Percentiles rank a stretch among this genome's conserved stretches.
These are phyloP conservation scores for Coemansia aciculifera DNA, from an alignment of 192 early-diverging fungal species.

Conservation along the genomic window DNA sequence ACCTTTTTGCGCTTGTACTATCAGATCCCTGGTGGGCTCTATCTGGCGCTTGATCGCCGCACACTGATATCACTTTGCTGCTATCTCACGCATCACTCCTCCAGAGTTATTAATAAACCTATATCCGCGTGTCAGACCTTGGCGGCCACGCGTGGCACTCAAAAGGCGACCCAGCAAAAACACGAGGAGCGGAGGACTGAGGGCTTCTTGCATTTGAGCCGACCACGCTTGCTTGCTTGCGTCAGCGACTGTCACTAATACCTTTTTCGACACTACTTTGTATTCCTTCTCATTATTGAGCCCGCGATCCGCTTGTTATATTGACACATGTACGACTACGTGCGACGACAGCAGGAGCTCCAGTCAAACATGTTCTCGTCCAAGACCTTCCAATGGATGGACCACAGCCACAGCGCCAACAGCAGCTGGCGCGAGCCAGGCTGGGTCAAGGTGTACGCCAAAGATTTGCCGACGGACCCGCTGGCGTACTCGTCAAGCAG, in stretches of 20 bases:
- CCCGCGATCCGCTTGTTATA: background rate
- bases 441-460: constrained; percentile 37
- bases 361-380: constrained; percentile 40
- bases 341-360: constrained; percentile 55
- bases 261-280: background rate
- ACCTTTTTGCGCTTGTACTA: background rate
- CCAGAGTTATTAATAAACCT: background rate
- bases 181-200: background rate
- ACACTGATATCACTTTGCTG: background rate
- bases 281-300: background rate
- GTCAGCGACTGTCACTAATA: background rate
- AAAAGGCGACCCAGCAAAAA: background rate
- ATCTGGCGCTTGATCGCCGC: background rate
- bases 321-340: constrained; percentile 50
- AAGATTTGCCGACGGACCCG: constrained; percentile 27
- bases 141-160: constrained; percentile 3
- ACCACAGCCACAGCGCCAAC: constrained; percentile 1
- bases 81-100: background rate
- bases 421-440: constrained; percentile 30
- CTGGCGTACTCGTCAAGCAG: constrained; percentile 49
- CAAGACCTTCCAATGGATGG: constrained; percentile 56
- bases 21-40: background rate
- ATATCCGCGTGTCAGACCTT: background rate
- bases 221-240: background rate
- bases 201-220: background rate